Base-by-base conservation (phyloP, 2,329 filamentous ascomycete species). In the Beauveria rudraprayagi region DNA sequence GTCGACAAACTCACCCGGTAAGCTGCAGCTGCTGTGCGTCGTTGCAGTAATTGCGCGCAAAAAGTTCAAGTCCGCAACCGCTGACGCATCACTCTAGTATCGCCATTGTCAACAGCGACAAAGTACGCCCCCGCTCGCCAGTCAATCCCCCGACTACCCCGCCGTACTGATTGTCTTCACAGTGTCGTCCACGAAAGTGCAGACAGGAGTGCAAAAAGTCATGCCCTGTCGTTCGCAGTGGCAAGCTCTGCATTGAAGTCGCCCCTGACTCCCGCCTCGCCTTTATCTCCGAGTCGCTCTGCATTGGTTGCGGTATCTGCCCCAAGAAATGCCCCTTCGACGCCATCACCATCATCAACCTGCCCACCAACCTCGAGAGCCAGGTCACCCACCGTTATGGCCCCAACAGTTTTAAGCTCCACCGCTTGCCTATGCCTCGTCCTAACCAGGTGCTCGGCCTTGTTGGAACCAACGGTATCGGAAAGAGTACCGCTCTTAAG, bases 321-420 rank as follows among this genome's bases (percentile, higher is more conserved):
- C 92, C 93, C 50, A 99, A 99, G 82, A 97, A 97, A 77, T 99
- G 94, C 76, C 94, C 94, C 17, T 99, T 99, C 77, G 89, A 92
- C 72, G 94, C 94, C 70, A 99, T 99, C 78, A 95, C 93, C 76
- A 99, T 99, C 77, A 99, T 99, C 91, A 99, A 99, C 81, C 81
- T 99, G 82, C 94, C 95, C 69, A 99, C 94, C 75, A 99, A 99
- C 79, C 89, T 99, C 76, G 94, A 99, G 77, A 95, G 89, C 67
- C 90, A 97, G 76, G 92, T 99, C 72, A 97, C 94, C 68, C 95
- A 99, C 77, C 90, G 94, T 73, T 99, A 99, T 82, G 96, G 93
- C 60, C 93, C 94, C 75, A 99, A 99, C 83, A 97, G 92, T 80
- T 99, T 99, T 86, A 99, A 99, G 83, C 86, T 99, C 67, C 94